phyloP scores from a whole-genome alignment of 495 filamentous ascomycete species.

The Xylaria bambusicola region DNA sequence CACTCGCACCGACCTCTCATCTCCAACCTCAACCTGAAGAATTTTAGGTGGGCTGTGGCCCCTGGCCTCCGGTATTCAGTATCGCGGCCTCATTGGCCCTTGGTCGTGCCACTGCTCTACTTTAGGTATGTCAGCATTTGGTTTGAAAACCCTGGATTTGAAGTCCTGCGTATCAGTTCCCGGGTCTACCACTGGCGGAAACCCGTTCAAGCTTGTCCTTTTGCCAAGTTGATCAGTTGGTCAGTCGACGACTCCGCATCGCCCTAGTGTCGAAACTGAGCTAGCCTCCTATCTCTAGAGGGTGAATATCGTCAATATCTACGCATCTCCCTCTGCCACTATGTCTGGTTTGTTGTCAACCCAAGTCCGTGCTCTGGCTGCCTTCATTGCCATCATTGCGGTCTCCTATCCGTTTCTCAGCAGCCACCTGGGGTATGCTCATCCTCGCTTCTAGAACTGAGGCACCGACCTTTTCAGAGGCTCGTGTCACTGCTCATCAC shows the following conservation, averaged over 20 bases:
- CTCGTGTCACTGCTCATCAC: not conserved
- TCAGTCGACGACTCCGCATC: not conserved
- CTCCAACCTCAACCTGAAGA: constrained; percentile 5
- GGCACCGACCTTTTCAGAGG: not conserved
- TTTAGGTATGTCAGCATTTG: constrained; percentile 30
- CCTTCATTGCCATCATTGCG: constrained; percentile 23
- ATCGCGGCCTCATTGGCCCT: constrained; percentile 23
- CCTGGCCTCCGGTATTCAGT: constrained; percentile 27
- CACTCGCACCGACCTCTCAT: constrained; percentile 4
- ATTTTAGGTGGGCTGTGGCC: constrained; percentile 24
- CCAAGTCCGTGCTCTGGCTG: not conserved
- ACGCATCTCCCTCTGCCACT: not conserved
- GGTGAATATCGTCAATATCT: not conserved
- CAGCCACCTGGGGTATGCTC: constrained; percentile 21
- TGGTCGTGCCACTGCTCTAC: constrained; percentile 22
- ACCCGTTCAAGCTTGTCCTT: not conserved
- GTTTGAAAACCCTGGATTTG: not conserved
- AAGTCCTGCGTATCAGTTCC: not conserved
- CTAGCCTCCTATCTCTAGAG: not conserved
- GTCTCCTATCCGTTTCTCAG: constrained; percentile 27
- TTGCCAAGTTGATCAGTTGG: not conserved
- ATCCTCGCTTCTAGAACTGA: not conserved
- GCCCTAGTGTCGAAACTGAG: not conserved
- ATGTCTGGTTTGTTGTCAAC: constrained; percentile 4
- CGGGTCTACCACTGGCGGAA: not conserved